Conservation (phyloP, 2,329 filamentous ascomycete species). For the Colletotrichum gloeosporioides region DNA sequence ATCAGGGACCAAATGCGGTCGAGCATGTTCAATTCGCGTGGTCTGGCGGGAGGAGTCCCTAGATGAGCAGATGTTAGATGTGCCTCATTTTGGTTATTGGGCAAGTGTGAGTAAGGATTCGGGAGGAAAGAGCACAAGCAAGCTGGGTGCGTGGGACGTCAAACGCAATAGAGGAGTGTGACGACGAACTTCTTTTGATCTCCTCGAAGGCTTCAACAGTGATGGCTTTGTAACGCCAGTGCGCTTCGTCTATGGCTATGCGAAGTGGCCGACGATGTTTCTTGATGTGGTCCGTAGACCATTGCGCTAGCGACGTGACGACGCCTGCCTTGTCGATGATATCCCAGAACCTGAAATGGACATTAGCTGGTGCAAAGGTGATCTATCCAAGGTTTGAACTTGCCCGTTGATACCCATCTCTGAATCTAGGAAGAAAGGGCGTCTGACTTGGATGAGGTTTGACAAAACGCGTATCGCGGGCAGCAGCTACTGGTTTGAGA, state of each 20-base stretch:
- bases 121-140: neutral
- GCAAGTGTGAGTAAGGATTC: neutral
- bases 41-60: neutral
- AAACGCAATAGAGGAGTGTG: neutral
- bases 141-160: neutral
- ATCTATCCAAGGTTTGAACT: neutral
- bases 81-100: neutral
- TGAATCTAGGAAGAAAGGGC: neutral
- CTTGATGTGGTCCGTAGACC: neutral
- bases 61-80: neutral
- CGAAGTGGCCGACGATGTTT: neutral
- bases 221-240: neutral
- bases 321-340: neutral
- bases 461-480: neutral
- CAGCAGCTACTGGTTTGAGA: neutral
- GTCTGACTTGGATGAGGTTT: neutral
- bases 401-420: neutral
- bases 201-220: neutral
- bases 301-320: neutral
- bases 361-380: neutral
- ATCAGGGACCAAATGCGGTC: constrained; percentile 38
- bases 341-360: neutral
- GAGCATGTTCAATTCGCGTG: neutral
- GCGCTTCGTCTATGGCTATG: neutral
- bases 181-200: neutral